Percentiles rank a stretch among this genome's conserved stretches.
phyloP scores from a whole-genome alignment of 495 filamentous ascomycete genomes.

The Durotheca rogersii region DNA sequence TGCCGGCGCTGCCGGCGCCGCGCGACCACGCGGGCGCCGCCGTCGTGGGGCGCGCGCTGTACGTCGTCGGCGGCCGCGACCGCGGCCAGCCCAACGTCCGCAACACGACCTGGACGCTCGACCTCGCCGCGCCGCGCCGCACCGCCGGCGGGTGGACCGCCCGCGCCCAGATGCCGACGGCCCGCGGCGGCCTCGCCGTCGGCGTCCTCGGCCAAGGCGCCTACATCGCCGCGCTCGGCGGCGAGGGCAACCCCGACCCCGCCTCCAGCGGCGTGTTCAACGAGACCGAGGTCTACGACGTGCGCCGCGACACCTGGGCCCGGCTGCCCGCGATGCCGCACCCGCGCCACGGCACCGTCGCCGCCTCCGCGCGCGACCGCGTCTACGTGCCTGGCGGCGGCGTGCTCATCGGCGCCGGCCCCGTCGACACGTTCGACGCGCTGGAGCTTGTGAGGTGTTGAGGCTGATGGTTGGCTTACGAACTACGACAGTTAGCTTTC shows the following conservation, averaged over 20 bases:
- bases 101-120: conserved; percentile 40
- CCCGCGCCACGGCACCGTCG: conserved; percentile 41
- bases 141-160: conserved; percentile 35
- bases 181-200: conserved; percentile 37
- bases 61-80: conserved; percentile 42
- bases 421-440: conserved; percentile 30
- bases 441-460: conserved; percentile 6
- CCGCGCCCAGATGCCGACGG: conserved; percentile 33
- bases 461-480: not conserved
- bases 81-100: conserved; percentile 29
- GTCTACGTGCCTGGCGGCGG: conserved; percentile 40
- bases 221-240: conserved; percentile 44
- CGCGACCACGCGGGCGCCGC: conserved; percentile 41
- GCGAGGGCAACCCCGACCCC: conserved; percentile 41
- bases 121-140: conserved; percentile 25
- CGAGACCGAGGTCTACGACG: conserved; percentile 43
- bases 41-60: conserved; percentile 37
- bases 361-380: conserved; percentile 31
- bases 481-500: no score
- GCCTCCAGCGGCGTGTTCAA: conserved; percentile 29
- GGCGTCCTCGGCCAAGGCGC: conserved; percentile 27
- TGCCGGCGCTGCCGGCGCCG: conserved; percentile 39
- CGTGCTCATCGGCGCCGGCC: conserved; percentile 22
- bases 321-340: conserved; percentile 31
- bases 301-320: conserved; percentile 33